A percentile compares a stretch with the other conserved stretches of the same genome.
phyloP scores from a whole-genome alignment of 495 filamentous ascomycete species.

The Trichoderma asperelloides region DNA sequence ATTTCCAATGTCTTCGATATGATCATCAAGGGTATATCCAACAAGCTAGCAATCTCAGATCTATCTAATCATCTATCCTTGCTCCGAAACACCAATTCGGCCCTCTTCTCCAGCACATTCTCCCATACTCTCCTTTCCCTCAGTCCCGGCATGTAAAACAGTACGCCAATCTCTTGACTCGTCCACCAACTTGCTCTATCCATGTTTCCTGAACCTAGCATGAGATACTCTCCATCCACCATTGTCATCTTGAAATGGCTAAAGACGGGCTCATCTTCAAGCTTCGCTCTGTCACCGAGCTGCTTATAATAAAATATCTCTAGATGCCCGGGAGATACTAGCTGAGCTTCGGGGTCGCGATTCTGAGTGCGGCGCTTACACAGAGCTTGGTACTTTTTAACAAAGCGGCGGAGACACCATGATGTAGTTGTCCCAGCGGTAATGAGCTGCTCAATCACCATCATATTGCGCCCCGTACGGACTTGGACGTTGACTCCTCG shows the following conservation, averaged over 20 bases:
- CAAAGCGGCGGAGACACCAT: slow-evolving; percentile 45
- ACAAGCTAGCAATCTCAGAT: neutral
- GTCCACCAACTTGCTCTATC: slow-evolving; percentile 72
- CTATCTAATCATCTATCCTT: neutral
- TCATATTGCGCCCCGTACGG: slow-evolving; percentile 56
- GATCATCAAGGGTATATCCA: too few species aligned
- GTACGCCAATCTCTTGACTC: slow-evolving; percentile 65
- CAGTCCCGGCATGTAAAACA: slow-evolving; percentile 44
- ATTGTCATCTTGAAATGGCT: slow-evolving; percentile 63
- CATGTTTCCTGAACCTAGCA: slow-evolving; percentile 68
- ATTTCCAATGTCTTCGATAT: too few species aligned
- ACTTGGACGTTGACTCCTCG: slow-evolving; percentile 55
- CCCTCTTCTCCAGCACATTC: slow-evolving; percentile 2
- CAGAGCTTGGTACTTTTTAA: slow-evolving; percentile 33
- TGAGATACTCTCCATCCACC: slow-evolving; percentile 48
- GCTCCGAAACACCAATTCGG: slow-evolving; percentile 1
- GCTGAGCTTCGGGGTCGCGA: slow-evolving; percentile 25
- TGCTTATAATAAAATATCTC: slow-evolving; percentile 42
- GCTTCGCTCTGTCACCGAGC: slow-evolving; percentile 7
- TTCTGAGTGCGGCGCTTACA: neutral
- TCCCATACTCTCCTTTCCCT: slow-evolving; percentile 4
- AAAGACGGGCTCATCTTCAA: slow-evolving; percentile 46
- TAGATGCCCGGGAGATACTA: slow-evolving; percentile 26
- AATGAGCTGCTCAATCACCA: slow-evolving; percentile 63
- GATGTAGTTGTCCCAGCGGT: slow-evolving; percentile 60